Evolutionary conservation across 1,284 basidiomycete species (phyloP).

Genomic region (Cutaneotrichosporon dermatis): DNA sequence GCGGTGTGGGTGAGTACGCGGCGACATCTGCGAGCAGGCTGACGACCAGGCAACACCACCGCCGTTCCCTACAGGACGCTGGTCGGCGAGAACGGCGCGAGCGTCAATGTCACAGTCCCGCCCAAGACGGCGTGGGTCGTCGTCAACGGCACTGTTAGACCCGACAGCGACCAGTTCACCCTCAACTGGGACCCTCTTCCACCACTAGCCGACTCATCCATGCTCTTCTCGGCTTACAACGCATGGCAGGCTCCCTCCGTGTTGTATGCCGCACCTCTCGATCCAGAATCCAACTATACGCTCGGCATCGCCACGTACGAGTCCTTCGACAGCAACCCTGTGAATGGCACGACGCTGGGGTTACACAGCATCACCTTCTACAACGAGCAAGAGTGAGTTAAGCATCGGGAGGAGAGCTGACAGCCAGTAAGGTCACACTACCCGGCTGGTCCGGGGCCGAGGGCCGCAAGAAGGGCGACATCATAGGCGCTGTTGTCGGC

Average conservation of each 20-base stretch:
- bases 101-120: not conserved
- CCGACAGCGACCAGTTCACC: conserved; percentile 4
- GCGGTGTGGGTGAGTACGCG: conserved; percentile 3
- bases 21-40: not conserved
- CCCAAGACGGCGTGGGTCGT: conserved; percentile 2
- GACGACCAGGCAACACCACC: not conserved
- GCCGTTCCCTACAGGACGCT: not conserved
- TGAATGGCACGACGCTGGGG: not conserved
- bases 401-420: not conserved
- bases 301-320: not conserved
- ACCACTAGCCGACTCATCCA: conserved; percentile 1
- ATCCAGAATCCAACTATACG: conserved; percentile 3
- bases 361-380: conserved; percentile 2
- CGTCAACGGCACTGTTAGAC: conserved; percentile 7
- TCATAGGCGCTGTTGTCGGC: not conserved
- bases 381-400: not conserved
- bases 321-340: not conserved
- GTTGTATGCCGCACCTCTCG: conserved; percentile 1
- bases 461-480: not conserved
- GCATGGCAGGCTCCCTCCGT: conserved; percentile 1
- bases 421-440: not conserved
- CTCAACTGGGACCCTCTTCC: conserved; percentile 6
- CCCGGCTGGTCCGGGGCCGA: not conserved
- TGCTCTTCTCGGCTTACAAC: conserved; percentile 3
- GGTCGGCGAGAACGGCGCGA: not conserved